These are phyloP conservation scores for Chlamydomonas applanata DNA, from an alignment of 139 green algal genomes.

Conservation along the genomic window DNA sequence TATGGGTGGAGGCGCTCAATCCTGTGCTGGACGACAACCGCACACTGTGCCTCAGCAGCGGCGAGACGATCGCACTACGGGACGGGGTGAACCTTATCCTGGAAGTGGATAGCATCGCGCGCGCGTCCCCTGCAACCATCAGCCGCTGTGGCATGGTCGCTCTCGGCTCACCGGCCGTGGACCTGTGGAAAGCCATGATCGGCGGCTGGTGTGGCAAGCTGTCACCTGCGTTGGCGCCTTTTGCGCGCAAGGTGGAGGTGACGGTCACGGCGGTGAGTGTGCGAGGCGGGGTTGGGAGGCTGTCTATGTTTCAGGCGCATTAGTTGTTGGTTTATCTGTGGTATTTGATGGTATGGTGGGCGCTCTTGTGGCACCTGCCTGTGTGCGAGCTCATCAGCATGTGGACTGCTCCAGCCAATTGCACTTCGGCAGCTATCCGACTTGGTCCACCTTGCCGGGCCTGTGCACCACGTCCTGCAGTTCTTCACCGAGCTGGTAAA, in stretches of 20 bases:
- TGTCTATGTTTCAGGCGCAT: too few species aligned
- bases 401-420: too few species aligned
- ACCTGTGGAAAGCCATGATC: constrained; percentile 35
- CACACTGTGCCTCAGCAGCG: constrained; percentile 55
- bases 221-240: not conserved
- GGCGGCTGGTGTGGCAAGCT: constrained; percentile 20
- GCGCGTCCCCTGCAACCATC: constrained; percentile 59
- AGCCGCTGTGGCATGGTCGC: constrained; percentile 62
- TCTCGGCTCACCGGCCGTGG: constrained; percentile 10
- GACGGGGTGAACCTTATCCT: constrained; percentile 54
- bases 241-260: constrained; percentile 4
- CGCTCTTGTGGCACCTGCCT: too few species aligned
- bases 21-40: constrained; percentile 75
- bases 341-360: too few species aligned
- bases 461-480: not conserved
- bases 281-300: not conserved
- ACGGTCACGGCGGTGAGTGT: constrained; percentile 15
- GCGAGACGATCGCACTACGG: constrained; percentile 54
- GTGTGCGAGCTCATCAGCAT: too few species aligned
- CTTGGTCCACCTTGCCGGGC: too few species aligned
- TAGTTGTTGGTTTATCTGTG: not conserved
- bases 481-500: constrained; percentile 37
- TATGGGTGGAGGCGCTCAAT: constrained; percentile 67
- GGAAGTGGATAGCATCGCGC: constrained; percentile 52
- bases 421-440: too few species aligned